Evolutionary conservation across 2,329 filamentous ascomycete species (phyloP), one percentile per base, ranked within the genome.

Genomic region (Drechslerella coelobrocha): DNA sequence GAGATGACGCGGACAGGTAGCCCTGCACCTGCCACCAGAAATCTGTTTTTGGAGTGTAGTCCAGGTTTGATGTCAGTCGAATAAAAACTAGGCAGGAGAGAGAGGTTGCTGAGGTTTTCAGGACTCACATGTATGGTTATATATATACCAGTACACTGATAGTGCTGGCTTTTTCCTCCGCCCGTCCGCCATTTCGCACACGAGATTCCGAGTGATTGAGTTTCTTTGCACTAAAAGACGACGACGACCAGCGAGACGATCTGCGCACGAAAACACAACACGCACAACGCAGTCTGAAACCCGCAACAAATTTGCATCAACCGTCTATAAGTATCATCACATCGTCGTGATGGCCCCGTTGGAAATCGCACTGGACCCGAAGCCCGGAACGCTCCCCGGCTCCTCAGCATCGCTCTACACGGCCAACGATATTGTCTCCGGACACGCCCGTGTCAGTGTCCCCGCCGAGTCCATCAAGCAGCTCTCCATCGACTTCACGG

Each of bases 391-490:
- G 0, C 57, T 69, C 3, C 57, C 65, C 9, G 65, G 65, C 5
- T 14, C 34, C 34, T 14, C 34, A 10, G 12, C 34, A 10, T 6
- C 34, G 34, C 47, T 69, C 17, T 69, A 69, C 12, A 45, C 57
- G 24, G 65, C 65, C 17, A 51, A 52, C 21, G 65, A 69, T n/a
- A 62, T 57, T n/a, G 65, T 69, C n/a, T 52, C 51, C 7, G 65
- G 65, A 1, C 48, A 69, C 54, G 65, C 61, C 17, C 39, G 56
- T 26, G 57, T 69, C 17, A 41, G 31, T n/a, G 34, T 61, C 21
- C 31, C 57, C 8, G 37, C 24, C 10, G 65, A 69, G 23, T 24
- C 51, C 3, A 59, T 61, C n/a, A 69, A 62, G 37, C 53, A 17
- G 10, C 65, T 69, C 37, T 41, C 34, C 12, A 62, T 69, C 45